These are phyloP conservation scores for Kwoniella dejecticola DNA, from an alignment of 768 basidiomycete genomes.

Conservation along the genomic window DNA sequence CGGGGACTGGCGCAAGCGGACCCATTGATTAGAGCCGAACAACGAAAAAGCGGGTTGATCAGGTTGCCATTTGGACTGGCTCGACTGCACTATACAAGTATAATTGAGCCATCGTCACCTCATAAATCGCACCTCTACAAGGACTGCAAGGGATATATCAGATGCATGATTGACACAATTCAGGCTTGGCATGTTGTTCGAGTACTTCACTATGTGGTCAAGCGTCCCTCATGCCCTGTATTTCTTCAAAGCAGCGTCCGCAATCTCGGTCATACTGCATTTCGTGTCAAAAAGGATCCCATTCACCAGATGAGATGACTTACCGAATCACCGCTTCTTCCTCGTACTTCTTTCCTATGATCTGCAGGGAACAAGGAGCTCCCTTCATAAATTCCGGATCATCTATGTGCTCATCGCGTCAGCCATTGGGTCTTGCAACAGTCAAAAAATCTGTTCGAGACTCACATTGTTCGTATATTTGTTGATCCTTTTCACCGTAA, in stretches of 20 bases:
- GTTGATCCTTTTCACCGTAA: conserved; percentile 60
- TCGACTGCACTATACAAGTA: too few species aligned
- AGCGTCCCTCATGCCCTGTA: neutral
- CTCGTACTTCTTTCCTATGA: conserved; percentile 70
- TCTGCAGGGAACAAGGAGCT: conserved; percentile 68
- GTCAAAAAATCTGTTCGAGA: conserved; percentile 42
- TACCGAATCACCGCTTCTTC: conserved; percentile 68
- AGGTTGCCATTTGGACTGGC: too few species aligned
- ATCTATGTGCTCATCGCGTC: too few species aligned
- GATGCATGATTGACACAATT: too few species aligned
- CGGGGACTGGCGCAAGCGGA: too few species aligned
- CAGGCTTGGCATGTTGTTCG: too few species aligned
- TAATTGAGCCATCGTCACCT: too few species aligned
- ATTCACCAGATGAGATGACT: neutral
- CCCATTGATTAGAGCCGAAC: too few species aligned
- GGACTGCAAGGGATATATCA: too few species aligned
- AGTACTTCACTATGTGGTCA: too few species aligned
- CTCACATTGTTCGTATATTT: conserved; percentile 64
- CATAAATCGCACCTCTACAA: too few species aligned
- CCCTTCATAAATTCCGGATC: conserved; percentile 63
- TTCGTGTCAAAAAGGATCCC: neutral
- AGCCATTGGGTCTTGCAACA: conserved; percentile 22
- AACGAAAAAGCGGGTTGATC: too few species aligned
- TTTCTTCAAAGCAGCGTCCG: conserved; percentile 16
- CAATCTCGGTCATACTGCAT: conserved; percentile 22